A percentile compares a stretch with the other conserved stretches of the same genome.
Evolutionary conservation across 176 grass and related monocot species (phyloP).

Genomic region (Triticum urartu): DNA sequence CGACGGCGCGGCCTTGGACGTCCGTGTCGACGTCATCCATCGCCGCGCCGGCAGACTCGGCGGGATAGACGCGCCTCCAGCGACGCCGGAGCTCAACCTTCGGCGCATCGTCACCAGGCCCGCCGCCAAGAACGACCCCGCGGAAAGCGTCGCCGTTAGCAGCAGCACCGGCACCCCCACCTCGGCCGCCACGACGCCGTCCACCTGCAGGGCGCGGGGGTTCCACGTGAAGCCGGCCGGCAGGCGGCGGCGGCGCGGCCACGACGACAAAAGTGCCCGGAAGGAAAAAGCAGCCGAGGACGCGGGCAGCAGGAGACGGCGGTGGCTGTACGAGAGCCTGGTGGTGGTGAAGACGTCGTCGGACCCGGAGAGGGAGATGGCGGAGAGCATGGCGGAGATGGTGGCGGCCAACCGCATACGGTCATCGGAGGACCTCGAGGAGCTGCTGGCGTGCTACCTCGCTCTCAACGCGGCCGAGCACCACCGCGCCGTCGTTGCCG

Average conservation of each 20-base stretch:
- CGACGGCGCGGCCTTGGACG: conserved; percentile 6
- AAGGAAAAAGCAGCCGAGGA: background rate
- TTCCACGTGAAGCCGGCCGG: conserved; percentile 26
- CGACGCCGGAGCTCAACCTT: conserved; percentile 67
- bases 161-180: conserved; percentile 17
- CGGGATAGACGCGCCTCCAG: conserved; percentile 42
- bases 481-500: conserved; percentile 55
- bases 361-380: conserved; percentile 75
- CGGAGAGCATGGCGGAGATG: conserved; percentile 92
- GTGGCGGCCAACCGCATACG: conserved; percentile 57
- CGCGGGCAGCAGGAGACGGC: background rate
- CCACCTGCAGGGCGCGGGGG: conserved; percentile 32
- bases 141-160: conserved; percentile 1
- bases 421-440: conserved; percentile 63
- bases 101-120: conserved; percentile 64
- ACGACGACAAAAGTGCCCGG: background rate
- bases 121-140: background rate
- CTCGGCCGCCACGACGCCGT: conserved; percentile 50
- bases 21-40: conserved; percentile 39
- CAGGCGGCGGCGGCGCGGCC: background rate
- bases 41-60: conserved; percentile 29
- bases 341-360: conserved; percentile 73
- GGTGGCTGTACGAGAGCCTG: conserved; percentile 69
- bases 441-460: conserved; percentile 86
- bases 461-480: conserved; percentile 85